phyloP scores from a whole-genome alignment of 768 basidiomycete genomes.

The Lentinula lateritia region DNA sequence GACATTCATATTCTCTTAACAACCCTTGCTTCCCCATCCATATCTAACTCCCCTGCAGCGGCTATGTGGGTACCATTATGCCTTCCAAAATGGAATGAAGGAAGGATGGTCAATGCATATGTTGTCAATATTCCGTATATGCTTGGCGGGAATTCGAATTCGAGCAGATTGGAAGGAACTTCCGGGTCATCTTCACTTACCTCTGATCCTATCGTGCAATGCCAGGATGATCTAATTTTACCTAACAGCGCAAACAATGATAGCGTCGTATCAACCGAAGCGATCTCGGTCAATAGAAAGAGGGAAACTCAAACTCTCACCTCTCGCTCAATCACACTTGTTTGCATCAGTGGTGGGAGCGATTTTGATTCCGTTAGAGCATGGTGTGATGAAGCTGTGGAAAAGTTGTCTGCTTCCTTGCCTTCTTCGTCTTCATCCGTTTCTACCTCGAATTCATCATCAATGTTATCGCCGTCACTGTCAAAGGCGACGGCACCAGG shows the following conservation, averaged over 20 bases:
- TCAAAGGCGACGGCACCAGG: neutral
- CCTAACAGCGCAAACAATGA: neutral
- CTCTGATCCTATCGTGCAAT: too few relatives aligned
- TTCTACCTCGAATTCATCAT: neutral
- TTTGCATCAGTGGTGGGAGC: slow-evolving; percentile 75
- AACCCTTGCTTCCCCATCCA: slow-evolving; percentile 79
- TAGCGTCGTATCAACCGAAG: neutral
- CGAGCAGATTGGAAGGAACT: neutral
- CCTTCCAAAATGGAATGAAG: slow-evolving; percentile 88
- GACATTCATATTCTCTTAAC: slow-evolving; percentile 93
- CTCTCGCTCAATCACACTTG: slow-evolving; percentile 51
- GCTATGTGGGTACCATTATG: slow-evolving; percentile 96
- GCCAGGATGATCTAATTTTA: neutral
- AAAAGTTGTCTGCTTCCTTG: slow-evolving; percentile 12
- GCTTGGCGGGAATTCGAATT: neutral
- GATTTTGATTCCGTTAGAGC: slow-evolving; percentile 80
- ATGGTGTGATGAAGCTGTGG: slow-evolving; percentile 51
- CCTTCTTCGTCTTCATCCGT: neutral
- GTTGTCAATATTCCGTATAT: slow-evolving; percentile 49
- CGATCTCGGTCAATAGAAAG: neutral
- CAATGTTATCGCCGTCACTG: neutral
- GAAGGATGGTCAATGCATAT: slow-evolving; percentile 89
- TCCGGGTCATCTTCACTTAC: neutral
- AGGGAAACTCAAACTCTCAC: neutral
- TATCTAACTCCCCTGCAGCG: slow-evolving; percentile 68